These are phyloP conservation scores for Hypericum androsaemum DNA, from an alignment of 345 rosid species.

Conservation along the genomic window DNA sequence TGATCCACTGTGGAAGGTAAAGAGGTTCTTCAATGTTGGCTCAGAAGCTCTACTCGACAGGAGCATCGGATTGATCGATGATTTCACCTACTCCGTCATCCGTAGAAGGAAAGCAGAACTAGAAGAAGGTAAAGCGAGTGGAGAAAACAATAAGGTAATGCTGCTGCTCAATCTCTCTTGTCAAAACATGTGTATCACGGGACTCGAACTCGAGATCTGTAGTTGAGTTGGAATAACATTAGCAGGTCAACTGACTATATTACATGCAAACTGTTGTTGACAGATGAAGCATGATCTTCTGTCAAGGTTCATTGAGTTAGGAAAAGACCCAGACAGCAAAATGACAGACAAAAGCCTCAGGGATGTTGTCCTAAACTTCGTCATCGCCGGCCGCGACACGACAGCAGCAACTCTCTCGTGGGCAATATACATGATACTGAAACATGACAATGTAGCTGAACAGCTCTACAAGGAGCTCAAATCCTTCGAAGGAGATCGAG, in stretches of 20 bases:
- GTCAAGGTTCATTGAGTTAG: conserved; percentile 71
- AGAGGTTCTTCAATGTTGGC: conserved; percentile 60
- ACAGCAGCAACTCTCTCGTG: conserved; percentile 93
- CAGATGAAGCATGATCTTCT: conserved; percentile 76
- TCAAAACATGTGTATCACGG: no score
- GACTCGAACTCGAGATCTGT: no score
- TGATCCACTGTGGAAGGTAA: conserved; percentile 79
- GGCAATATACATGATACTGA: conserved; percentile 77
- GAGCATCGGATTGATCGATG: conserved; percentile 61
- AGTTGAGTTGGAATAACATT: no score
- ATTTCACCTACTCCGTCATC: conserved; percentile 76
- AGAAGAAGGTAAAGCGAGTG: conserved; percentile 24
- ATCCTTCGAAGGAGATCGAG: conserved; percentile 50
- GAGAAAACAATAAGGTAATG: conserved; percentile 33
- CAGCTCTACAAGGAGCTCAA: conserved; percentile 60
- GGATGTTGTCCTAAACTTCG: conserved; percentile 83
- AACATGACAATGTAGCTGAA: conserved; percentile 44
- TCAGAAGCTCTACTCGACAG: conserved; percentile 80
- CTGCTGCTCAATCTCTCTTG: no score
- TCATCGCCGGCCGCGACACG: conserved; percentile 93
- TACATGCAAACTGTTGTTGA: background rate
- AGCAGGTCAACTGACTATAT: no score
- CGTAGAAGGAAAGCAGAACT: conserved; percentile 62
- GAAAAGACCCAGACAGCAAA: conserved; percentile 6
- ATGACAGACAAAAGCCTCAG: conserved; percentile 65